These are phyloP conservation scores for Eucalyptus melliodora DNA, from an alignment of 345 rosid genomes.

Conservation along the genomic window DNA sequence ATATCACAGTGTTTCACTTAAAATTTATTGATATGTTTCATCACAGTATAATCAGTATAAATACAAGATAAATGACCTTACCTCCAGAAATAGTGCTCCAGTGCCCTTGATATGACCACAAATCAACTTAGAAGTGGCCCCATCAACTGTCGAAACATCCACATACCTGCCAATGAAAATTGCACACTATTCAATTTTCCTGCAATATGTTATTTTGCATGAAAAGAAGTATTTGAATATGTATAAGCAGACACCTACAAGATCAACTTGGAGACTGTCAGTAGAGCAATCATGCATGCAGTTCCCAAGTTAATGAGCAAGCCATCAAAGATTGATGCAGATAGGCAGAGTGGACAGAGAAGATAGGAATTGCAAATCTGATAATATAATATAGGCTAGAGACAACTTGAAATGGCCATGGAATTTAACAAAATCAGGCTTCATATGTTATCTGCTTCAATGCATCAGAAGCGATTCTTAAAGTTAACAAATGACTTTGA, in stretches of 20 bases:
- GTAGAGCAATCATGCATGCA: neutral
- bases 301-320: neutral
- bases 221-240: neutral
- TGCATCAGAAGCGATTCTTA: neutral
- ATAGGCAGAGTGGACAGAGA: neutral
- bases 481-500: neutral
- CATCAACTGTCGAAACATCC: slow-evolving; percentile 90
- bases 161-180: slow-evolving; percentile 46
- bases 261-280: neutral
- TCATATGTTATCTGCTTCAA: neutral
- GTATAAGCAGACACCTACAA: neutral
- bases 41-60: neutral
- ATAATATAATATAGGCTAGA: neutral
- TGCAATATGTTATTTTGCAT: neutral
- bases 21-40: neutral
- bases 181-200: neutral
- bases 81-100: slow-evolving; percentile 84
- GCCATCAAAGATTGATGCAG: neutral
- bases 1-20: neutral
- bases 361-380: neutral
- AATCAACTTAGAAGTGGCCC: slow-evolving; percentile 61
- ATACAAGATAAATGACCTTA: slow-evolving; percentile 1
- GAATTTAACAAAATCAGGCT: neutral
- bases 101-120: slow-evolving; percentile 41
- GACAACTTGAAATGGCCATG: neutral